Percentiles rank a stretch among this genome's conserved stretches.
These are phyloP conservation scores for Eruca vesicaria DNA, from an alignment of 441 rosid genomes.

Conservation along the genomic window DNA sequence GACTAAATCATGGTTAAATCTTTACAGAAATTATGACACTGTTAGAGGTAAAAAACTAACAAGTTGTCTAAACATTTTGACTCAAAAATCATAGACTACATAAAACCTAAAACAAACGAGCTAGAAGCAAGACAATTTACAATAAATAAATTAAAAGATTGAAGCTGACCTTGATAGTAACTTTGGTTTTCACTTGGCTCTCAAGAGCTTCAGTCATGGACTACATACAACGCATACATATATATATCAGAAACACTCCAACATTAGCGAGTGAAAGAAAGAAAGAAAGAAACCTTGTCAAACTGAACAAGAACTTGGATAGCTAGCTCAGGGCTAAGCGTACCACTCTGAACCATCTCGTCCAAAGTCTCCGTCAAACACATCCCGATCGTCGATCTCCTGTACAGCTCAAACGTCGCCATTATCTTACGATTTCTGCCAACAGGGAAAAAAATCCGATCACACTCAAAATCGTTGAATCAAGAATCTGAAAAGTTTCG, in stretches of 20 bases:
- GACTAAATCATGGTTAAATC: no score
- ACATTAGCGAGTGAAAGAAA: background rate
- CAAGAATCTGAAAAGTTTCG: slow-evolving; percentile 2
- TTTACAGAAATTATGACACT: no score
- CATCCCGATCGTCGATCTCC: slow-evolving; percentile 97
- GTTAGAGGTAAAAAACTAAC: no score
- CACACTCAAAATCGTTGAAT: background rate
- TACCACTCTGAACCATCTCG: slow-evolving; percentile 91
- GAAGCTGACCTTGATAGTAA: slow-evolving; percentile 63
- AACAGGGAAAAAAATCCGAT: slow-evolving; percentile 4
- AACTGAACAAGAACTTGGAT: slow-evolving; percentile 96
- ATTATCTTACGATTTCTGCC: slow-evolving; percentile 39
- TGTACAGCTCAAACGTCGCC: slow-evolving; percentile 96
- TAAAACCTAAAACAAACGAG: background rate
- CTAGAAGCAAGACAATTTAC: background rate
- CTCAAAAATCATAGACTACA: no score
- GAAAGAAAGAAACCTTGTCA: slow-evolving; percentile 62
- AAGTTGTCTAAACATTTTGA: no score
- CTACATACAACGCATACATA: slow-evolving; percentile 43
- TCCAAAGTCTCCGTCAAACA: slow-evolving; percentile 94
- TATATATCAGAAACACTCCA: slow-evolving; percentile 1
- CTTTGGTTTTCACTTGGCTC: slow-evolving; percentile 89
- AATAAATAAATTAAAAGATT: background rate
- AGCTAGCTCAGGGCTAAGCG: slow-evolving; percentile 95
- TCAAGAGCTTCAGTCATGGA: slow-evolving; percentile 95